phyloP scores from a whole-genome alignment of 768 basidiomycete species.

The Auriculariales sp. region DNA sequence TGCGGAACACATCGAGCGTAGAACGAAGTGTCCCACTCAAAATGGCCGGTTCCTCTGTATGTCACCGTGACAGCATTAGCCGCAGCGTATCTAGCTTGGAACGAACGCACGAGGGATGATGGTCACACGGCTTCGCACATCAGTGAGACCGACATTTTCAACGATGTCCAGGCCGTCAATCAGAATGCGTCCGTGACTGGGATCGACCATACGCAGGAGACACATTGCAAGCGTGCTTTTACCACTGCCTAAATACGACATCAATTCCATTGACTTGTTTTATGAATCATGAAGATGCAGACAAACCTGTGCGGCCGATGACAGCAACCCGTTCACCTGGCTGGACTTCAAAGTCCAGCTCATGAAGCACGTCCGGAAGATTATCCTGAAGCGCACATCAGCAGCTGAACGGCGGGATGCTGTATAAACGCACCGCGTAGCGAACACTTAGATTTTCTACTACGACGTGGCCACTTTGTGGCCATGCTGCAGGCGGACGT shows the following conservation, averaged over 20 bases:
- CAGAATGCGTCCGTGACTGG: slow-evolving; percentile 55
- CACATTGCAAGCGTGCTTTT: slow-evolving; percentile 74
- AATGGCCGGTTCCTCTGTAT: slow-evolving; percentile 88
- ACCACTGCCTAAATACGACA: too few species aligned
- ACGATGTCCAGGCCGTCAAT: slow-evolving; percentile 74
- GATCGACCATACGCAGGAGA: slow-evolving; percentile 86
- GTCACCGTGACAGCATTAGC: slow-evolving; percentile 8
- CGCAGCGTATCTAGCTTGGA: background rate
- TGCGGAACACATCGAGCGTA: slow-evolving; percentile 73
- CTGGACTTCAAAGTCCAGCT: slow-evolving; percentile 54
- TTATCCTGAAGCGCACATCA: slow-evolving; percentile 41
- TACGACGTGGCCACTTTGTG: slow-evolving; percentile 34
- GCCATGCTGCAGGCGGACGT: slow-evolving; percentile 71
- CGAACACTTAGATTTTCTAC: slow-evolving; percentile 15
- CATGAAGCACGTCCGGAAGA: slow-evolving; percentile 72
- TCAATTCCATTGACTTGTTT: too few species aligned
- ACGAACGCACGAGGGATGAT: slow-evolving; percentile 53
- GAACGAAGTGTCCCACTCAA: slow-evolving; percentile 70
- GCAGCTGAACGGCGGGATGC: background rate
- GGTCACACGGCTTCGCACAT: slow-evolving; percentile 63
- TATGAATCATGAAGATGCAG: too few species aligned
- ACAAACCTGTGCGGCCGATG: slow-evolving; percentile 25
- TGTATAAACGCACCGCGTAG: slow-evolving; percentile 11
- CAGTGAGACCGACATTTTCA: slow-evolving; percentile 65
- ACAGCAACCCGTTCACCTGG: slow-evolving; percentile 61